A percentile compares a stretch with the other conserved stretches of the same genome.
phyloP scores from a whole-genome alignment of 1,139 yeast genomes.

The Pichia sp. region DNA sequence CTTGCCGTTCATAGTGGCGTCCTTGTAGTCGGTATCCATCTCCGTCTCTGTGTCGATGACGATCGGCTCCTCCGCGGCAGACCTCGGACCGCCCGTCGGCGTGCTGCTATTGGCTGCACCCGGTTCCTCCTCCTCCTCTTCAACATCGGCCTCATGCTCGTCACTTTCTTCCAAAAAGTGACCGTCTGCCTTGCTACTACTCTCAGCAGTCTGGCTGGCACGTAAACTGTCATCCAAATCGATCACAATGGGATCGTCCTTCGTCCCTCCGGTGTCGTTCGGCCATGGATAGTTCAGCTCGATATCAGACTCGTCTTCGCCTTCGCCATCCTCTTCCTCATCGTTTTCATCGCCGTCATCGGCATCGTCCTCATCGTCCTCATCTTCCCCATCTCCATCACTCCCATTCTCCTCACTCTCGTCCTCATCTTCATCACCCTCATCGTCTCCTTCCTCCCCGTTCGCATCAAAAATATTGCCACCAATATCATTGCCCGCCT shows the following conservation, averaged over 20 bases:
- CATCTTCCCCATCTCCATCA: not conserved
- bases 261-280: constrained; percentile 17
- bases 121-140: not conserved
- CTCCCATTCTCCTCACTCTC: not conserved
- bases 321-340: not conserved
- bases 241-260: constrained; percentile 27
- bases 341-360: not conserved
- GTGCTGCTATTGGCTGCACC: not conserved
- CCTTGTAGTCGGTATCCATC: not conserved
- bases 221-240: constrained; percentile 7
- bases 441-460: not conserved
- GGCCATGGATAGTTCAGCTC: not conserved
- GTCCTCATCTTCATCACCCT: not conserved
- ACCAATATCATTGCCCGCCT: not conserved
- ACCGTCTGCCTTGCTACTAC: not conserved
- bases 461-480: not conserved
- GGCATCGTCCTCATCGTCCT: not conserved
- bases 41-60: constrained; percentile 5
- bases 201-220: not conserved
- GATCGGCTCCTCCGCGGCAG: constrained; percentile 1
- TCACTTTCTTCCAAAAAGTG: not conserved
- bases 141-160: not conserved
- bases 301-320: not conserved
- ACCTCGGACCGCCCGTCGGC: too few species aligned
- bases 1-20: not conserved